These are phyloP conservation scores for Vanrija pseudolonga DNA, from an alignment of 1,284 basidiomycete genomes.

Conservation along the genomic window DNA sequence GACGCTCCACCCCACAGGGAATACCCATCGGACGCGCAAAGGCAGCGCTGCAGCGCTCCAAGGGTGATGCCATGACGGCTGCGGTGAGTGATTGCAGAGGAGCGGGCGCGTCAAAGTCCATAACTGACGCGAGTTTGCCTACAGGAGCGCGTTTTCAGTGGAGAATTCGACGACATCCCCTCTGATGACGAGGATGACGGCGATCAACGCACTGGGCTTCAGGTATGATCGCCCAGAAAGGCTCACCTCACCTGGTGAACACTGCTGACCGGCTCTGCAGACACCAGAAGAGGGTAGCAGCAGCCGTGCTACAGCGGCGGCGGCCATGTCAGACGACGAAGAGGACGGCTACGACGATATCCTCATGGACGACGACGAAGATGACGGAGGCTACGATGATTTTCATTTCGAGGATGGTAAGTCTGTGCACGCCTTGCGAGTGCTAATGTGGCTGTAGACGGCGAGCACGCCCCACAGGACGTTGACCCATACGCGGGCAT, in stretches of 20 bases:
- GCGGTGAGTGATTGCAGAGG: slow-evolving; percentile 59
- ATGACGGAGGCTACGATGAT: slow-evolving; percentile 48
- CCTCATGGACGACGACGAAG: slow-evolving; percentile 10
- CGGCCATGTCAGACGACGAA: slow-evolving; percentile 35
- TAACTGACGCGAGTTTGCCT: background rate
- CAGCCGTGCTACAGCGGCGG: background rate
- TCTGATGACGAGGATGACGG: slow-evolving; percentile 52
- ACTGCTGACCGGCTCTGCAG: background rate
- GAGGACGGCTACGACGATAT: slow-evolving; percentile 53
- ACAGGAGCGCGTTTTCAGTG: slow-evolving; percentile 55
- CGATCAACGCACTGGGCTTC: slow-evolving; percentile 3
- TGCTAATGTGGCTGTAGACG: background rate
- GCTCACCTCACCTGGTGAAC: background rate
- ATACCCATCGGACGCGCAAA: slow-evolving; percentile 70
- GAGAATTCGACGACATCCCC: slow-evolving; percentile 66
- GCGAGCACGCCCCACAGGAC: slow-evolving; percentile 40
- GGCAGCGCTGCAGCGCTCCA: slow-evolving; percentile 69
- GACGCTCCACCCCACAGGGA: slow-evolving; percentile 55
- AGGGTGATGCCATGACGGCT: slow-evolving; percentile 78
- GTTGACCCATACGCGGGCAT: slow-evolving; percentile 82
- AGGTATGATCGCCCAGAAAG: background rate
- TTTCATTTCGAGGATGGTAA: slow-evolving; percentile 36
- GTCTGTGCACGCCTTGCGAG: background rate
- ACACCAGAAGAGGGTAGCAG: background rate
- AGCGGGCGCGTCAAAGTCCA: no score